Evolutionary conservation across 805 yeast genomes (phyloP).

Genomic region (Myxozyma neotropica): DNA sequence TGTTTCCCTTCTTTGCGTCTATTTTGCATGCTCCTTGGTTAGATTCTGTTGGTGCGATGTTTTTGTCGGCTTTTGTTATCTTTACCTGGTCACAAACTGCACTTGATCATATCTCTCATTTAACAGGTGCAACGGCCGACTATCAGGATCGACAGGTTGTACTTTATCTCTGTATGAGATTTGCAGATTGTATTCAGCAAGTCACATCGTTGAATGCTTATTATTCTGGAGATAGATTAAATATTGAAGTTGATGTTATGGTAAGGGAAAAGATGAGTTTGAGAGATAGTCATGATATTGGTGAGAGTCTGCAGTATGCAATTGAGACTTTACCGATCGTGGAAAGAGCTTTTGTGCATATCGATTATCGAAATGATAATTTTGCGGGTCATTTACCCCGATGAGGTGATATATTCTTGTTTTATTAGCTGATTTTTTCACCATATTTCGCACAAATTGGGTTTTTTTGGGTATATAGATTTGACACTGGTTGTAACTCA

Average conservation of each 20-base stretch:
- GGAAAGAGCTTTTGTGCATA: conserved; percentile 80
- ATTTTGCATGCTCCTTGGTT: conserved; percentile 63
- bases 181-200: conserved; percentile 64
- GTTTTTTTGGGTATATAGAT: background rate
- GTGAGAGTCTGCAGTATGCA: conserved; percentile 79
- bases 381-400: conserved; percentile 21
- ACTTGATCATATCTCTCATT: conserved; percentile 69
- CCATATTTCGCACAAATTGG: background rate
- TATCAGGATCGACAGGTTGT: conserved; percentile 65
- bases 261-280: conserved; percentile 54
- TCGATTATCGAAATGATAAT: conserved; percentile 48
- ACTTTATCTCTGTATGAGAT: conserved; percentile 66
- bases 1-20: conserved; percentile 68
- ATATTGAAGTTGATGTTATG: conserved; percentile 75
- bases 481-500: no score
- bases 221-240: conserved; percentile 75
- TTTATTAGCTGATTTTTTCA: background rate
- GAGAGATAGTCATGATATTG: conserved; percentile 76
- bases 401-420: background rate
- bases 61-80: conserved; percentile 63
- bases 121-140: conserved; percentile 73
- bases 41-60: conserved; percentile 73
- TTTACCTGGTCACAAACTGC: conserved; percentile 67
- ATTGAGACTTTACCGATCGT: conserved; percentile 75
- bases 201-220: conserved; percentile 71